Base-by-base conservation (phyloP, 192 early-diverging fungal species). In the Coemansia sp. region DNA sequence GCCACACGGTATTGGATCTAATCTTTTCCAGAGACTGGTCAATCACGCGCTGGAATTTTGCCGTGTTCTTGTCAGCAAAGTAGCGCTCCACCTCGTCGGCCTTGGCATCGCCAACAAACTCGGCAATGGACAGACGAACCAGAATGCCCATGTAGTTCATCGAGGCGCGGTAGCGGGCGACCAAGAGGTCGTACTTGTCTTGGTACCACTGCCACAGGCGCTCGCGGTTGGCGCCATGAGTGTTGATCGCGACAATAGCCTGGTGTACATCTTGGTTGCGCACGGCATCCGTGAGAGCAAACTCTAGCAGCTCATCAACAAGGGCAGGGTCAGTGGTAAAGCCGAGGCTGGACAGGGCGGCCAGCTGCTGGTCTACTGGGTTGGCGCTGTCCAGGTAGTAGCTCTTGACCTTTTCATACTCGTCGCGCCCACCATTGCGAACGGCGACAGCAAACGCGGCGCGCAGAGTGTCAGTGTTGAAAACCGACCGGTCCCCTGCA, bases 1-100 rank as follows among this genome's bases (percentile, higher is more conserved):
- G 66, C 85, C 81, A 83, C 12, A 71, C 73, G 4, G 80, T 76
- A 73, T 89, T 88, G 39, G 87, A 81, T 38, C 88, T 81, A 66
- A 89, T 86, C 57, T 83, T 85, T 73, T 94, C 93, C 46, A 94
- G 72, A 34, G 87, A 87, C 86, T 94, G 93, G 52, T 89, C 87
- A 52, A 94, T 73, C 16, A 91, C 86, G 36, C 87, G 79, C 66
- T 86, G 81, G 76, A 85, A 82, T 65, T 83, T 83, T 64, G 66
- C 75, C 16, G 80, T 83, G 70, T 89, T 84, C 68, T 84, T 81
- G 34, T 65, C 81, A 3, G 76, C 77, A 64, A 89, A 86, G 70
- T 85, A 90, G 20, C 70, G 64, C 57, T 89, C 85, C 38, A 91
- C 74, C 67, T 91, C 89, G 50, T 85, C 79, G 27, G 84, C 83